These are phyloP conservation scores for Aphelidium insulamus DNA, from an alignment of 371 early-diverging fungal genomes.

Conservation along the genomic window DNA sequence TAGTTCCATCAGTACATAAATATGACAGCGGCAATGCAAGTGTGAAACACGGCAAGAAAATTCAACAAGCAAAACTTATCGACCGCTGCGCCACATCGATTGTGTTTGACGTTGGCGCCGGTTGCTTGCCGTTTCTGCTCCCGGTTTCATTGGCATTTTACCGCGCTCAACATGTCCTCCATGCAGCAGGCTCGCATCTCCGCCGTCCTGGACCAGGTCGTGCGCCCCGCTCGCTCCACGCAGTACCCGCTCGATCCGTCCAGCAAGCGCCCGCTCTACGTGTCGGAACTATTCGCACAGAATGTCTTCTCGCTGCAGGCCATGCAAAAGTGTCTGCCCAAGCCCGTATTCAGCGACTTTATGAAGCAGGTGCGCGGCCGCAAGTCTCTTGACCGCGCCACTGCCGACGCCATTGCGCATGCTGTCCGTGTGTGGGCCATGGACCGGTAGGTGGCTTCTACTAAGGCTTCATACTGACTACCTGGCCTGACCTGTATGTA, in stretches of 20 bases:
- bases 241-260: background rate
- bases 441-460: conserved; percentile 24
- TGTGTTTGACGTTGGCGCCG: no score
- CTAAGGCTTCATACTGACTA: background rate
- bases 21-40: no score
- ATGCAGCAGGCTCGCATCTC: conserved; percentile 1
- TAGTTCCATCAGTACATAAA: no score
- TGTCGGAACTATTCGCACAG: conserved; percentile 73
- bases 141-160: no score
- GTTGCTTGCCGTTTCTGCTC: no score
- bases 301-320: conserved; percentile 75
- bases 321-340: conserved; percentile 71
- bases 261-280: conserved; percentile 8
- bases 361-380: conserved; percentile 70
- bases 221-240: background rate
- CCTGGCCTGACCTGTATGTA: background rate
- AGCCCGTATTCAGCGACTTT: conserved; percentile 77
- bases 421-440: conserved; percentile 92
- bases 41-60: no score
- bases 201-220: background rate
- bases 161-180: no score
- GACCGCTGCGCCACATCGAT: no score
- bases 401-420: conserved; percentile 93
- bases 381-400: conserved; percentile 60
- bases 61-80: no score